Evolutionary conservation across 192 early-diverging fungal genomes (phyloP).

Genomic region (Entomortierella chlamydospora): DNA sequence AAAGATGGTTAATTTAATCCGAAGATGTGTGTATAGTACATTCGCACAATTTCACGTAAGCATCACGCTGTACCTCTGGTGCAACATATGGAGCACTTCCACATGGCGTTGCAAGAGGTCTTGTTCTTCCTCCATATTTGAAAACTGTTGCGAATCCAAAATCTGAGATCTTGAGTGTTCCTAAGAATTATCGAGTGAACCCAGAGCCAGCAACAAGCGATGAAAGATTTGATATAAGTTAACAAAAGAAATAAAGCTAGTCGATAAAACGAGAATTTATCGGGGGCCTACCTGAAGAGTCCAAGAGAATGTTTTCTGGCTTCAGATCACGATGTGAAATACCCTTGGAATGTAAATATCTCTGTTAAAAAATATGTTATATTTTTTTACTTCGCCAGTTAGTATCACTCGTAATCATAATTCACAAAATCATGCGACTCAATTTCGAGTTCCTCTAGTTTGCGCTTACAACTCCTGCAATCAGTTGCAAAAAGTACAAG

Average conservation of each 20-base stretch:
- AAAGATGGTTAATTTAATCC: neutral
- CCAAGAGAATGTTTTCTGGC: conserved; percentile 73
- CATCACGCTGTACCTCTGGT: conserved; percentile 48
- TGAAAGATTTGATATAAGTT: conserved; percentile 9
- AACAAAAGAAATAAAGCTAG: neutral
- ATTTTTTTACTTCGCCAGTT: too few species aligned
- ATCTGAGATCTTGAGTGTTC: conserved; percentile 78
- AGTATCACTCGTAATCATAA: too few species aligned
- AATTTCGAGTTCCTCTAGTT: too few species aligned
- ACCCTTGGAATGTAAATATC: conserved; percentile 49
- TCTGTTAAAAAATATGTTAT: conserved; percentile 9
- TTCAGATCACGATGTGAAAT: conserved; percentile 80
- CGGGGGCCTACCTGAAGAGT: conserved; percentile 25
- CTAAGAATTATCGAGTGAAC: conserved; percentile 48
- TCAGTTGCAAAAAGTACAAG: conserved; percentile 77
- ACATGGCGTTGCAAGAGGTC: conserved; percentile 75
- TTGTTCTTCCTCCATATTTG: conserved; percentile 59
- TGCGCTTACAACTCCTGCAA: conserved; percentile 69
- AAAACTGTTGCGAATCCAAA: conserved; percentile 82
- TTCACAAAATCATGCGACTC: too few species aligned
- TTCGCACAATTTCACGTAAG: too few species aligned
- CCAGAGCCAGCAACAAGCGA: too few species aligned
- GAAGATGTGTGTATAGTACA: neutral
- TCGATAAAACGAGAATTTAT: too few species aligned
- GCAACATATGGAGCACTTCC: conserved; percentile 81